Base-by-base conservation (phyloP, 1,139 yeast species). In the Kodamaea derodonti region DNA sequence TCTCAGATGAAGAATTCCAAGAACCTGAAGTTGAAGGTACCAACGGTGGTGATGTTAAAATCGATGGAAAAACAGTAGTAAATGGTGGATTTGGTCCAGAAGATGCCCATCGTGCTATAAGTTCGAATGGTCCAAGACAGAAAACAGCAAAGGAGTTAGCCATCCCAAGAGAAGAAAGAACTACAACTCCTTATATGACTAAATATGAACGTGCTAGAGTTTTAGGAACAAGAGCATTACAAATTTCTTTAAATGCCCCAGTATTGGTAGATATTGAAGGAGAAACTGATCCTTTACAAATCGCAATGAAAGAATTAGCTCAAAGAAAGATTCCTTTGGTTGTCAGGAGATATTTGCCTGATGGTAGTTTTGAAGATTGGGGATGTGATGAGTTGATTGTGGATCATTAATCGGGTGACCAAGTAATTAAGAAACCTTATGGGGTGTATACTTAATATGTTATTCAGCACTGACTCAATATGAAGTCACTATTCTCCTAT, bases 141-240 rank as follows among this genome's bases (percentile, higher is more conserved):
- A 84, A 78, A 61, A 78, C 95, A 14, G 72, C 78, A 38, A 82
- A 75, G 51, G 95, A 86, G 48, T 75, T 87, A 50, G 95, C 97
- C 12, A 88, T 92, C 40, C 85, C 97, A 35, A 85, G 78, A 52
- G 95, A 86, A 14, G 69, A 86, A 43, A 76, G 99, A 58, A 76
- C 88, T 27, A 92, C 99, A 15, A 92, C 99, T 10, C 99, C 99
- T 34, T 92, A 92, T 58, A 88, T 92, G 97, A 92, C 98, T 40
- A 92, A 92, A 58, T 92, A 92, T 59, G 98, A 92, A 68, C 78
- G 97, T 51, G 98, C 98, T 8, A 78, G 98, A 65, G 87, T 92
- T 41, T 74, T 92, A 51, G 98, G 98, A 23, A 92, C 98, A 9
- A 77, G 98, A 51, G 97, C 98, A 1, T 69, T 92, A 46, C 98